A percentile compares a stretch with the other conserved stretches of the same genome.
Evolutionary conservation across 2,329 filamentous ascomycete genomes (phyloP).

Genomic region (Nemania sp.): DNA sequence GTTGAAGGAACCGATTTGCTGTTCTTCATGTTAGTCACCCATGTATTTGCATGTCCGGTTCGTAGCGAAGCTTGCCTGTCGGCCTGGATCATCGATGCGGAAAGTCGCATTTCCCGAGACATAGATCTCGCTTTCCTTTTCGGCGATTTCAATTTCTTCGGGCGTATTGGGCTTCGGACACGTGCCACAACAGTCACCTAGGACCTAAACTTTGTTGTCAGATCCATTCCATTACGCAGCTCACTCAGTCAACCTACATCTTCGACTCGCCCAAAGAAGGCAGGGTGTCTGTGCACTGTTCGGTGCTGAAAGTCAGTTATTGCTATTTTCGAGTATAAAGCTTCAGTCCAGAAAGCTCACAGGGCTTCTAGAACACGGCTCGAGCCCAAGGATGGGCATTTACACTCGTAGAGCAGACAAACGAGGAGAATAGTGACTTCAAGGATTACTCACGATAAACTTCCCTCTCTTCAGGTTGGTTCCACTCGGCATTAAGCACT

Average conservation of each 20-base stretch:
- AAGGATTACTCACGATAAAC: conserved; percentile 54
- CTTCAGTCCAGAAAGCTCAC: not conserved
- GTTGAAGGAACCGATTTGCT: conserved; percentile 70
- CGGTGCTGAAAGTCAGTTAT: not conserved
- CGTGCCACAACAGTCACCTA: conserved; percentile 79
- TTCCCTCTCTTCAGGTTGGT: conserved; percentile 72
- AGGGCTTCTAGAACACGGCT: not conserved
- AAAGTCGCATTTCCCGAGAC: conserved; percentile 76
- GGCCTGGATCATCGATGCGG: conserved; percentile 78
- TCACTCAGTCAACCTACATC: conserved; percentile 48
- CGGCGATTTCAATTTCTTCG: conserved; percentile 72
- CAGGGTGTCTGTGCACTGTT: conserved; percentile 75
- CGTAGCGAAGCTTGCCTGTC: conserved; percentile 54
- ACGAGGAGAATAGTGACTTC: not conserved
- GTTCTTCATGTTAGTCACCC: conserved; percentile 23
- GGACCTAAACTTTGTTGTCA: conserved; percentile 48
- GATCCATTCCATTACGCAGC: not conserved
- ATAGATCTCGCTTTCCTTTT: conserved; percentile 75
- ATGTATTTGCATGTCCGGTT: not conserved
- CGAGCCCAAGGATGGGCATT: not conserved
- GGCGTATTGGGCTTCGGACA: conserved; percentile 72
- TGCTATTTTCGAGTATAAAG: not conserved
- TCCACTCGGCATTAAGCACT: conserved; percentile 86
- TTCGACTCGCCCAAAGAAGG: conserved; percentile 77
- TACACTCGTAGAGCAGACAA: not conserved